A percentile compares a stretch with the other conserved stretches of the same genome.
These are phyloP conservation scores for Termitomyces sp. DNA, from an alignment of 768 basidiomycete species.

Conservation along the genomic window DNA sequence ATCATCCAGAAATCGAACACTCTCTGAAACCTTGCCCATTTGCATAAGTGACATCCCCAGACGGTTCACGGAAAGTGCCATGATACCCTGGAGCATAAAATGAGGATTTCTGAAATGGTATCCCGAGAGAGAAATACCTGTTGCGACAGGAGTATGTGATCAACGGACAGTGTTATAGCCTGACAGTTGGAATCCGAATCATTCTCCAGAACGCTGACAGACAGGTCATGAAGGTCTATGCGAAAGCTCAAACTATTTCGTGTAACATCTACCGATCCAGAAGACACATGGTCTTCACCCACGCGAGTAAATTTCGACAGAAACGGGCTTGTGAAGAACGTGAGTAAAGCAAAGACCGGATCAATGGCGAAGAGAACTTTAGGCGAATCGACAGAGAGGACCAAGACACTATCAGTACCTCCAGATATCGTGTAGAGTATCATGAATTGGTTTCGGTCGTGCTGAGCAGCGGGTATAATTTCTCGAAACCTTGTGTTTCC, in stretches of 20 bases:
- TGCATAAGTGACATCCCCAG: conserved; percentile 91
- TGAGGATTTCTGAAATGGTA: neutral
- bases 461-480: conserved; percentile 88
- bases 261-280: neutral
- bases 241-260: conserved; percentile 51
- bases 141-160: conserved; percentile 83
- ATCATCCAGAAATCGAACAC: conserved; percentile 90
- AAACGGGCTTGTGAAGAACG: conserved; percentile 71
- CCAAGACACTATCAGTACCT: conserved; percentile 46
- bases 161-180: conserved; percentile 81
- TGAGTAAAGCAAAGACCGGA: conserved; percentile 82
- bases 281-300: conserved; percentile 1
- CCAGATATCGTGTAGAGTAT: conserved; percentile 79
- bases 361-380: conserved; percentile 89
- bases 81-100: conserved; percentile 48
- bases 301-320: conserved; percentile 7
- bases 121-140: conserved; percentile 50
- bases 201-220: conserved; percentile 82
- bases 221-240: conserved; percentile 86
- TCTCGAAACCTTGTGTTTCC: conserved; percentile 85
- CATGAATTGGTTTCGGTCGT: conserved; percentile 91
- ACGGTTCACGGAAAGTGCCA: conserved; percentile 72
- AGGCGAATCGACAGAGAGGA: conserved; percentile 90
- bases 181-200: conserved; percentile 75
- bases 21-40: conserved; percentile 82